phyloP scores from a whole-genome alignment of 768 basidiomycete species.

The Psilocybe tampanensis region DNA sequence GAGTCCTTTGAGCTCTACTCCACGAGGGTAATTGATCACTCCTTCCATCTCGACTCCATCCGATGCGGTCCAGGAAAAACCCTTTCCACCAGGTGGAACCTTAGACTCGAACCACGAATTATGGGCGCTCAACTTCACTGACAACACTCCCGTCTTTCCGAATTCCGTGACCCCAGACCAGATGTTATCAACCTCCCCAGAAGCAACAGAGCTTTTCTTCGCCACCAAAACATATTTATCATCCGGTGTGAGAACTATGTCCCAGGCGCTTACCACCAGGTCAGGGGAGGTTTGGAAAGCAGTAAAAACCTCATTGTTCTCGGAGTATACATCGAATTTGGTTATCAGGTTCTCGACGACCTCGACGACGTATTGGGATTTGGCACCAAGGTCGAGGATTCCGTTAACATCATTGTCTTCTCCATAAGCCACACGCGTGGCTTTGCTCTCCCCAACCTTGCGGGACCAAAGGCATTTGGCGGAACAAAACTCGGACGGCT shows the following conservation, averaged over 20 bases:
- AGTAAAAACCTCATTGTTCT: constrained; percentile 6
- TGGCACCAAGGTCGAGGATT: constrained; percentile 4
- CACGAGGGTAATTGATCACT: constrained; percentile 13
- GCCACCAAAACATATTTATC: constrained; percentile 11
- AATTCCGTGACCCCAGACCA: constrained; percentile 12
- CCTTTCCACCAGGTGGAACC: neutral
- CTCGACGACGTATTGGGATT: constrained; percentile 12
- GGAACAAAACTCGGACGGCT: constrained; percentile 2
- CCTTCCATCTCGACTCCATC: constrained; percentile 11
- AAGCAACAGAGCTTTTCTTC: constrained; percentile 9
- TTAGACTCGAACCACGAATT: constrained; percentile 11
- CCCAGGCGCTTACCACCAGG: constrained; percentile 4
- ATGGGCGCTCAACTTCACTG: constrained; percentile 10
- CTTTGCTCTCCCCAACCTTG: neutral
- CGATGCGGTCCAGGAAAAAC: constrained; percentile 10
- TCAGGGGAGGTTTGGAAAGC: constrained; percentile 10
- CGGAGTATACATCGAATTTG: constrained; percentile 12
- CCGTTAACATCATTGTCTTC: constrained; percentile 6
- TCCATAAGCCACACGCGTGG: constrained; percentile 7
- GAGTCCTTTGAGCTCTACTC: constrained; percentile 5
- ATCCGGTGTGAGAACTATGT: constrained; percentile 6
- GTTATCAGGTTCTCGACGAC: constrained; percentile 10
- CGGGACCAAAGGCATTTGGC: constrained; percentile 5
- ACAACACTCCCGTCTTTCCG: constrained; percentile 1
- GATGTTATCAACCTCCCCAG: constrained; percentile 9